Evolutionary conservation across 1,284 basidiomycete species (phyloP), one percentile per base, ranked within the genome.

Genomic region (Cryptococcus maquisensis): DNA sequence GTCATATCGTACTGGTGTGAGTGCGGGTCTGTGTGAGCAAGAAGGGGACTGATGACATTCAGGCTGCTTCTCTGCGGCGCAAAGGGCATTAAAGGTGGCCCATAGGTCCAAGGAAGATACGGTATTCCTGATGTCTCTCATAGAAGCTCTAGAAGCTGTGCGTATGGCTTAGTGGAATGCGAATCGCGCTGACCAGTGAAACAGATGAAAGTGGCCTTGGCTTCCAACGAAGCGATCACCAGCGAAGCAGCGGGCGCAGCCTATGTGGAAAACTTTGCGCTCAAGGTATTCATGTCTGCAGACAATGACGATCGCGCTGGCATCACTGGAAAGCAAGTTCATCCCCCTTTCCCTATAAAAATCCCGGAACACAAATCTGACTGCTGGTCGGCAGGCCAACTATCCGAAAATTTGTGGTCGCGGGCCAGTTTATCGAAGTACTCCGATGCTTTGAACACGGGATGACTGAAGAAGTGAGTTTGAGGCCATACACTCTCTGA

Each of bases 1-100:
- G 80, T 93, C 49, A 84, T 98, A 62, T 82, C 90, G 1, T 98
- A 98, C 74, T 98, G 94, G 94, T 94, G 93, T 90, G 77, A 65
- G 87, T 78, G 6, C n/a, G n/a, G n/a, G n/a, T 24, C n/a, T 24
- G 16, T 15, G 39, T 7, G 2, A 35, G 23, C 35, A 21, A 32
- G 26, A 46, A 7, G 5, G 43, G 20, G 21, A 18, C 38, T 20
- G 46, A n/a, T 26, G 9, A 16, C n/a, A 21, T 47, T 12, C 72
- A 93, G 90, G 86, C 77, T 85, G 85, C 49, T 97, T 93, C 79
- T 86, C 91, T 73, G 94, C 91, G 43, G 88, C 90, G 0, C 89
- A 96, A 74, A 78, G 87, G 40, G 93, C 91, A 48, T 87, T 98
- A 66, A 80, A 81, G 35, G 55, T 74, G 72, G 84, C 77, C 82